A percentile compares a stretch with the other conserved stretches of the same genome.
phyloP scores from a whole-genome alignment of 169 alveolate genomes.

The Eimeria tenella region DNA sequence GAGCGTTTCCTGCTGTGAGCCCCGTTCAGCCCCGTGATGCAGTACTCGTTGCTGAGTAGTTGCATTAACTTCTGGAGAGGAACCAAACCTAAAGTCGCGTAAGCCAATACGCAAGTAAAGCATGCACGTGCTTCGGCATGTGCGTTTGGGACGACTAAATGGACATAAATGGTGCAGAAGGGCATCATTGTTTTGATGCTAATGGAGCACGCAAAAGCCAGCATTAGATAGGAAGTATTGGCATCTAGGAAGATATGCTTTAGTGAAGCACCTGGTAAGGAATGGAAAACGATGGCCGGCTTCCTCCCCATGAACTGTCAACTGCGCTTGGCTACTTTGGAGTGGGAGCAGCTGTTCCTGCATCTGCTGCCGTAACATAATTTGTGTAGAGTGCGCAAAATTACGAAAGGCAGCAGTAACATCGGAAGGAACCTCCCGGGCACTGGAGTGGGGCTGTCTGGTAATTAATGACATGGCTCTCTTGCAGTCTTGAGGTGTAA shows the following conservation, averaged over 20 bases:
- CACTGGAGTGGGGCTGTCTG: neutral
- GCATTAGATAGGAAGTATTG: neutral
- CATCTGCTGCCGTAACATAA: neutral
- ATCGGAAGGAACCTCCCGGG: neutral
- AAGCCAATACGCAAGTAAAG: neutral
- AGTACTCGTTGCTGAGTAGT: neutral
- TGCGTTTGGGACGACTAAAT: neutral
- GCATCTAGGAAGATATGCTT: neutral
- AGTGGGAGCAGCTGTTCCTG: neutral
- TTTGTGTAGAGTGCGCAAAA: neutral
- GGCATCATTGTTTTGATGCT: neutral
- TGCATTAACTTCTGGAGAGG: conserved; percentile 32
- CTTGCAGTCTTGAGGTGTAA: neutral
- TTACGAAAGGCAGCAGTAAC: neutral
- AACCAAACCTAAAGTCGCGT: neutral
- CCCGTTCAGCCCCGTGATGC: neutral
- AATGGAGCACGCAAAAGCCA: neutral
- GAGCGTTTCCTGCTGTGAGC: neutral
- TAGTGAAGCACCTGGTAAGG: conserved; percentile 47
- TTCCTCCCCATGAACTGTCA: neutral
- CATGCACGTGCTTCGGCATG: too few species aligned
- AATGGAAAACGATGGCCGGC: neutral
- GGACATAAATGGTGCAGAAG: neutral
- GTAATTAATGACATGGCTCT: neutral
- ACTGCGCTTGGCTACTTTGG: neutral